Conservation (phyloP, 164 flowering plant genomes). For the Piper betle region DNA sequence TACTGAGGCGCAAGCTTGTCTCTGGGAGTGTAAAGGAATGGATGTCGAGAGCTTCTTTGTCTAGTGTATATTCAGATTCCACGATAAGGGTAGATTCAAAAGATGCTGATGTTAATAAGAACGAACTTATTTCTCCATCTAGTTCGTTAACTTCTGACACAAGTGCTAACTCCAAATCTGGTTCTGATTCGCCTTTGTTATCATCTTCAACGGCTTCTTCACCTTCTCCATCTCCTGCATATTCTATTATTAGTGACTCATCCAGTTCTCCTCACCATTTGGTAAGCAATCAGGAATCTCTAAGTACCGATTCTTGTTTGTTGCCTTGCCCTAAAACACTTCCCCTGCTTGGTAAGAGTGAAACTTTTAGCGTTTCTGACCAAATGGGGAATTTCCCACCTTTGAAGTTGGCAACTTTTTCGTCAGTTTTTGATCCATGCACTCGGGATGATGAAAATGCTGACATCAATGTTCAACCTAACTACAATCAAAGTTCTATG, state of each 20-base stretch:
- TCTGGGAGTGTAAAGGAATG: slow-evolving; percentile 45
- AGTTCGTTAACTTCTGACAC: slow-evolving; percentile 36
- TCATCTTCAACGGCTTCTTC: slow-evolving; percentile 59
- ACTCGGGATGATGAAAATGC: slow-evolving; percentile 14
- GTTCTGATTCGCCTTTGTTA: slow-evolving; percentile 45
- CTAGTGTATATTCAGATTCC: slow-evolving; percentile 57
- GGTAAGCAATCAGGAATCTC: slow-evolving; percentile 20
- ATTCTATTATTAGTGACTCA: slow-evolving; percentile 65
- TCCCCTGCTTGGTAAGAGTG: slow-evolving; percentile 28
- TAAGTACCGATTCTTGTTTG: slow-evolving; percentile 3
- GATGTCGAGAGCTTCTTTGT: slow-evolving; percentile 28
- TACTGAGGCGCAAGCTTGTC: slow-evolving; percentile 39
- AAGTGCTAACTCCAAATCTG: slow-evolving; percentile 27
- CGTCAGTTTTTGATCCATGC: slow-evolving; percentile 27
- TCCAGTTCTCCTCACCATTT: slow-evolving; percentile 34
- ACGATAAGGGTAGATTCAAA: slow-evolving; percentile 25
- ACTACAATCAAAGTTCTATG: slow-evolving; percentile 5
- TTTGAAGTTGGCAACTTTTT: slow-evolving; percentile 31
- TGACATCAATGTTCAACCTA: slow-evolving; percentile 5
- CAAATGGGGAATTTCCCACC: slow-evolving; percentile 59
- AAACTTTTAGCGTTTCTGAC: slow-evolving; percentile 50
- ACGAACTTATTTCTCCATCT: slow-evolving; percentile 24
- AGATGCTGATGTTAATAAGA: slow-evolving; percentile 12
- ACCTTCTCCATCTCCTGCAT: slow-evolving; percentile 62
- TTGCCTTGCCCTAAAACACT: slow-evolving; percentile 14